Evolutionary conservation across 768 basidiomycete genomes (phyloP).

Genomic region (Epithele typhae): DNA sequence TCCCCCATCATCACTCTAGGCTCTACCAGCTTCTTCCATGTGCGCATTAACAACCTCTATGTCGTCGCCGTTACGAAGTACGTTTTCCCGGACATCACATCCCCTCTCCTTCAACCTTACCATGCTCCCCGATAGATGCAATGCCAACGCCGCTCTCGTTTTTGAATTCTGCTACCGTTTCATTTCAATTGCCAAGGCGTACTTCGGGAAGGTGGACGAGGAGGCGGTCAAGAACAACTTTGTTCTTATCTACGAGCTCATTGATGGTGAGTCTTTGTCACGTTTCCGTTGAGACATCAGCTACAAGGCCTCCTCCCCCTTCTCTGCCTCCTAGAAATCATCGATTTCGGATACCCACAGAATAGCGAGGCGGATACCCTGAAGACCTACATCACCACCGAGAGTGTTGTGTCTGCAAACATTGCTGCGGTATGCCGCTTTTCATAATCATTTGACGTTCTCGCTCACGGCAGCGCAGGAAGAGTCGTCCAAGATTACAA

Average conservation of each 20-base stretch:
- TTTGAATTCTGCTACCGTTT: slow-evolving; percentile 99
- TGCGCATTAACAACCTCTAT: slow-evolving; percentile 92
- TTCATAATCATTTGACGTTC: not conserved
- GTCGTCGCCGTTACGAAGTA: slow-evolving; percentile 95
- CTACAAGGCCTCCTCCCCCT: not conserved
- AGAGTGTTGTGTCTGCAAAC: slow-evolving; percentile 86
- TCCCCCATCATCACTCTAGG: slow-evolving; percentile 97
- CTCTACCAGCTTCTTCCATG: slow-evolving; percentile 98
- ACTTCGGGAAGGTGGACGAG: slow-evolving; percentile 98
- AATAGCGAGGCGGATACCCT: slow-evolving; percentile 98
- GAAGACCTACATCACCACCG: slow-evolving; percentile 97
- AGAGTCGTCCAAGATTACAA: slow-evolving; percentile 95
- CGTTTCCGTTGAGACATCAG: too few relatives aligned
- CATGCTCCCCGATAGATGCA: slow-evolving; percentile 52
- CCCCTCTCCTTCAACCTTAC: too few relatives aligned
- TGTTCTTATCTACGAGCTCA: slow-evolving; percentile 94
- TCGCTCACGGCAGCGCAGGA: slow-evolving; percentile 48
- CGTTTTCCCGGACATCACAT: too few relatives aligned
- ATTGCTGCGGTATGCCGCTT: slow-evolving; percentile 77
- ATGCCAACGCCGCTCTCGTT: slow-evolving; percentile 95
- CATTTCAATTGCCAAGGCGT: slow-evolving; percentile 89
- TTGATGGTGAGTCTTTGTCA: slow-evolving; percentile 74
- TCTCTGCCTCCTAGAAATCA: slow-evolving; percentile 63
- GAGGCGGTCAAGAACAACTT: slow-evolving; percentile 99
- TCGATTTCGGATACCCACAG: slow-evolving; percentile 98